Evolutionary conservation across 495 filamentous ascomycete genomes (phyloP).

Genomic region (Annulohypoxylon bovei): DNA sequence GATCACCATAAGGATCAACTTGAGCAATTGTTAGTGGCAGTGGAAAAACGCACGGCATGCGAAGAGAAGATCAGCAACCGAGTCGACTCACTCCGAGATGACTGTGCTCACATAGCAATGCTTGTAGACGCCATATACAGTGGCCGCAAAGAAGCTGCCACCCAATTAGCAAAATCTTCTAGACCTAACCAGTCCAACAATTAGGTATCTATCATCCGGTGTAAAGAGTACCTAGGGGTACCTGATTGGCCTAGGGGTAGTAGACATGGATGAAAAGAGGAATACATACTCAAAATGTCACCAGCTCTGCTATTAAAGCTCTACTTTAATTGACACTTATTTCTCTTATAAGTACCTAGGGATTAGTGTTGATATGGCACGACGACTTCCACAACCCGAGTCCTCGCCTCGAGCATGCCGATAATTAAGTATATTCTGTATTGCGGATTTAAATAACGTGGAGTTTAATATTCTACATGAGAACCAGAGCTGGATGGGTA

Average conservation of each 20-base stretch:
- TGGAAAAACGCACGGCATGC: slow-evolving; percentile 28
- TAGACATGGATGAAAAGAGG: too few species aligned
- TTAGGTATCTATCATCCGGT: not conserved
- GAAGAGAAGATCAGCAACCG: slow-evolving; percentile 30
- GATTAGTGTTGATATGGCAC: too few species aligned
- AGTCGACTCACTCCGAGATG: slow-evolving; percentile 27
- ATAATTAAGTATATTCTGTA: not conserved
- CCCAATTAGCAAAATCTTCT: slow-evolving; percentile 1
- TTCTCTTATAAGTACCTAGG: too few species aligned
- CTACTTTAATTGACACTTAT: too few species aligned
- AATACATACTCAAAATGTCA: too few species aligned
- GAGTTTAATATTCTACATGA: not conserved
- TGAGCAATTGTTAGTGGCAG: slow-evolving; percentile 11
- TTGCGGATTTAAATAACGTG: not conserved
- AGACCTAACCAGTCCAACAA: not conserved
- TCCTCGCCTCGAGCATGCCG: not conserved
- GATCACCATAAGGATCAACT: slow-evolving; percentile 19
- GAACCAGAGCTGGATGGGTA: slow-evolving; percentile 18
- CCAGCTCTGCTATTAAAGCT: too few species aligned
- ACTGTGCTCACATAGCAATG: slow-evolving; percentile 38
- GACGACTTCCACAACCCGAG: not conserved
- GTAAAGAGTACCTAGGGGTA: too few species aligned
- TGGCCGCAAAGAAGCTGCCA: slow-evolving; percentile 36
- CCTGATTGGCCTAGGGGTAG: too few species aligned
- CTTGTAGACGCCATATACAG: slow-evolving; percentile 32